Evolutionary conservation across 345 rosid genomes (phyloP).

Genomic region (Sisymbrium irio): DNA sequence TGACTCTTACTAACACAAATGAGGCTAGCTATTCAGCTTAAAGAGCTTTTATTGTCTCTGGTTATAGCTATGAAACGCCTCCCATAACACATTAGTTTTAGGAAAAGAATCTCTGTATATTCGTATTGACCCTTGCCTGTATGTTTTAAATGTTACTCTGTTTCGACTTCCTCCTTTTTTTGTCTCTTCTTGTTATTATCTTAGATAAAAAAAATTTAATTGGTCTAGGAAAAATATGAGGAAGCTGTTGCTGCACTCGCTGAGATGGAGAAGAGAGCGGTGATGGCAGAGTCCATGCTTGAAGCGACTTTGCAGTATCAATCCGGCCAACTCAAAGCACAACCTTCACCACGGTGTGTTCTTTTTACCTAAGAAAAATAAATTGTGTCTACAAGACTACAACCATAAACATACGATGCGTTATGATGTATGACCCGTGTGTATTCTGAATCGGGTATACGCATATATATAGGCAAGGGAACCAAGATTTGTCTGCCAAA

Average conservation of each 20-base stretch:
- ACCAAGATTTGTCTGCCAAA: slow-evolving; percentile 50
- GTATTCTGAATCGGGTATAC: slow-evolving; percentile 6
- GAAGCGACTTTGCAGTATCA: slow-evolving; percentile 98
- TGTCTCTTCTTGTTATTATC: not conserved
- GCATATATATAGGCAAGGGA: slow-evolving; percentile 42
- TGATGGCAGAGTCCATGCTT: slow-evolving; percentile 99
- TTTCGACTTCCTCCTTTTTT: not conserved
- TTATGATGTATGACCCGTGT: not conserved
- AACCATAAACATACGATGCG: not conserved
- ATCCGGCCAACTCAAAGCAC: slow-evolving; percentile 83
- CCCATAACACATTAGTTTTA: not conserved
- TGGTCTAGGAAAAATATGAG: slow-evolving; percentile 86
- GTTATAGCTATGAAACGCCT: not conserved
- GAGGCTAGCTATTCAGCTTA: not conserved
- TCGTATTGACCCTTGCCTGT: not conserved
- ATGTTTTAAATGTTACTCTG: not conserved
- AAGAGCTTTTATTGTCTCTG: not conserved
- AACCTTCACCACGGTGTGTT: slow-evolving; percentile 83
- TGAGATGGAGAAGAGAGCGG: slow-evolving; percentile 97
- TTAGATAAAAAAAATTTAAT: slow-evolving; percentile 1
- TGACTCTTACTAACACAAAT: not conserved
- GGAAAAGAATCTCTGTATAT: not conserved
- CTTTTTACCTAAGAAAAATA: not conserved
- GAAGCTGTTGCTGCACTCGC: slow-evolving; percentile 70
- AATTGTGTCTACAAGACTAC: not conserved